Evolutionary conservation across 192 early-diverging fungal species (phyloP), one percentile per base, ranked within the genome.

Genomic region (Backusella circina): DNA sequence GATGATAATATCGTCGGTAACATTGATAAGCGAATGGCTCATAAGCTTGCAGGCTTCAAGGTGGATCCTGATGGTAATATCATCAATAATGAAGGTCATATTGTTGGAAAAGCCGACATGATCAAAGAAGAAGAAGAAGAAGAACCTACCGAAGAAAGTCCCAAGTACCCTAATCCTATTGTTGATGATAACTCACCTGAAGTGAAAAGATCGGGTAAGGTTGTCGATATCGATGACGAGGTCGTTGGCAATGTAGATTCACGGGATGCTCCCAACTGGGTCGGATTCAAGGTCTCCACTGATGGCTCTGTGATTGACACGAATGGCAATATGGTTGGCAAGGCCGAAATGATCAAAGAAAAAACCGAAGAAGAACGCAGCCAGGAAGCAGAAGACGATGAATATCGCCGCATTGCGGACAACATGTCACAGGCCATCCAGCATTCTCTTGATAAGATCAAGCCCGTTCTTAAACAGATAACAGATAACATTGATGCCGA

Each of bases 41-140:
- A 66, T 10, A 67, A 75, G 30, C 73, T 75, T 7, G 65, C 73
- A 30, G 73, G 73, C 3, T 65, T 33, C 54, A 41, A 33, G 41
- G 65, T 75, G 13, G 73, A 75, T 37, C 64, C 65, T 28, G 73
- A 75, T 37, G 65, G 73, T 30, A 75, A 75, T n/a, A 41, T 75
- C 10, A 36, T 76, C 23, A 57, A 76, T n/a, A 50, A 61, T 23
- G 67, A 76, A 31, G 75, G 75, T 15, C 36, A 70, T 30, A 39
- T 28, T 26, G 26, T 76, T 9, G 75, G 75, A 31, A 70, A 38
- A 37, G 75, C 67, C 21, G 75, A 76, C 26, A 37, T 57, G 28
- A 37, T 67, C 8, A 67, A 67, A 36, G 33, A 33, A 12, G 67
- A 68, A 26, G 44, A 67, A 36, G 33, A 33, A 12, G 67, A 68